A percentile compares a stretch with the other conserved stretches of the same genome.
Conservation (phyloP, 257 asterid species). For the Ocimum tenuiflorum region DNA sequence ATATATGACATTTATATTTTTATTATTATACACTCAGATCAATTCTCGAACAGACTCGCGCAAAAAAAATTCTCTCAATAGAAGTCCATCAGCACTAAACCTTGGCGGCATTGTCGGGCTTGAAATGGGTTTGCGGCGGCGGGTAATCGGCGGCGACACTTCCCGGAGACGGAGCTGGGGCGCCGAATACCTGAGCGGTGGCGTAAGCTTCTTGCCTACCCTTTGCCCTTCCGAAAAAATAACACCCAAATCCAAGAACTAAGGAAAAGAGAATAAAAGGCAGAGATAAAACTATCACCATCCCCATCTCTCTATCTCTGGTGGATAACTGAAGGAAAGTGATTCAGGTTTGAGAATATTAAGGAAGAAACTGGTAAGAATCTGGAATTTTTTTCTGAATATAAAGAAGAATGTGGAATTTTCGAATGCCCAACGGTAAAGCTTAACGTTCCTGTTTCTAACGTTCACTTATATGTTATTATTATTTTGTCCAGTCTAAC, state of each 20-base stretch:
- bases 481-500: too few species aligned
- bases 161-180: slow-evolving; percentile 72
- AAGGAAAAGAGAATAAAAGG: slow-evolving; percentile 69
- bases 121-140: slow-evolving; percentile 30
- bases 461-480: too few species aligned
- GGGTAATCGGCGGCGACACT: slow-evolving; percentile 14
- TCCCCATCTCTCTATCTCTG: slow-evolving; percentile 41
- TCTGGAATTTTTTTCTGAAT: neutral
- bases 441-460: too few species aligned
- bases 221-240: slow-evolving; percentile 65
- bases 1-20: too few species aligned
- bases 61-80: too few species aligned
- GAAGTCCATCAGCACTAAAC: slow-evolving; percentile 29
- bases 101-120: slow-evolving; percentile 33
- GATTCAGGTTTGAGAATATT: too few species aligned
- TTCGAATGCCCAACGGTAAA: too few species aligned
- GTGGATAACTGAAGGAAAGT: neutral
- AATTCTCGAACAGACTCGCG: neutral
- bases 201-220: slow-evolving; percentile 66
- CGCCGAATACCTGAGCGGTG: slow-evolving; percentile 66
- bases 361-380: neutral
- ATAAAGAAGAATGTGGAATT: neutral
- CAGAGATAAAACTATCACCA: slow-evolving; percentile 74
- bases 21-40: too few species aligned
- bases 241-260: slow-evolving; percentile 77